phyloP scores from a whole-genome alignment of 139 green algal genomes.

The Volvox africanus region DNA sequence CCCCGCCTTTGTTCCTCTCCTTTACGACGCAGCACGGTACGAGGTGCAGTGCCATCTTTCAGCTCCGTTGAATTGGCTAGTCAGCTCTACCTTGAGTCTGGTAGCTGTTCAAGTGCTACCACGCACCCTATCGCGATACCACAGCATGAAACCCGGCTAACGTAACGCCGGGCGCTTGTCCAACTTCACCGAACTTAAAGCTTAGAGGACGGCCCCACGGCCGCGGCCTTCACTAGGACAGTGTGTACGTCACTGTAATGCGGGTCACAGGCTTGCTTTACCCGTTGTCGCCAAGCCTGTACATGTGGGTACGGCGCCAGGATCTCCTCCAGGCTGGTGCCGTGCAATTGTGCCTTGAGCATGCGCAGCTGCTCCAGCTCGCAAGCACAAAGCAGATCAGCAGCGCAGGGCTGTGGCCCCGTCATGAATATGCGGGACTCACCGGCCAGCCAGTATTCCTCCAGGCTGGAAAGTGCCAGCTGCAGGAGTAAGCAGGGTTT shows the following conservation, averaged over 20 bases:
- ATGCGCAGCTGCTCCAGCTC: constrained; percentile 48
- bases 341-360: neutral
- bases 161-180: no score
- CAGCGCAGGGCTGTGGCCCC: neutral
- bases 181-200: no score
- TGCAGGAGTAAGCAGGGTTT: neutral
- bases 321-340: constrained; percentile 10
- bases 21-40: no score
- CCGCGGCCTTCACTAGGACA: neutral
- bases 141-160: no score
- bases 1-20: no score
- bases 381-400: constrained; percentile 24
- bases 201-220: neutral
- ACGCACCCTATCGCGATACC: no score
- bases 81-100: no score
- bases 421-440: constrained; percentile 14
- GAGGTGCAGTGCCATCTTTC: no score
- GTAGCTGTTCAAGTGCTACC: no score
- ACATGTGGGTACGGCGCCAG: constrained; percentile 21
- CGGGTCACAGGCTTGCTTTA: constrained; percentile 1
- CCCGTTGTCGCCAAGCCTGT: neutral
- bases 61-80: no score
- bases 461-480: constrained; percentile 2
- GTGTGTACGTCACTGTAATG: constrained; percentile 1
- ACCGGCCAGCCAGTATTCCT: constrained; percentile 21